Evolutionary conservation across 2,329 filamentous ascomycete genomes (phyloP).

Genomic region (Didymella lethalis): DNA sequence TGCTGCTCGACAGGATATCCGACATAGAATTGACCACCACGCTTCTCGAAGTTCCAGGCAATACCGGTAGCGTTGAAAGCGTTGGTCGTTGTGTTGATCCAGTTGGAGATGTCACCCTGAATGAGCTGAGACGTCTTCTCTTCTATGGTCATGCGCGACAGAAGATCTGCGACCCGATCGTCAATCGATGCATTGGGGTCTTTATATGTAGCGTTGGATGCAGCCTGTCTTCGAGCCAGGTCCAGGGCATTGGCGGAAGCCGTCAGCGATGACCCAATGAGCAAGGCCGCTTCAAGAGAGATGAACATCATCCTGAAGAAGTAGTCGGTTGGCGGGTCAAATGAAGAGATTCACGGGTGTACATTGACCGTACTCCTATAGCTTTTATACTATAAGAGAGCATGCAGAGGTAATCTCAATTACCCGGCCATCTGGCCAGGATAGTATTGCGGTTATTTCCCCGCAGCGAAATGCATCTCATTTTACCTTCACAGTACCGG

Average conservation of each 20-base stretch:
- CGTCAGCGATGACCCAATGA: constrained; percentile 28
- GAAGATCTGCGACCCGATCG: constrained; percentile 70
- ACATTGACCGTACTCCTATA: not conserved
- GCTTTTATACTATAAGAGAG: constrained; percentile 3
- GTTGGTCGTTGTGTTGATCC: constrained; percentile 73
- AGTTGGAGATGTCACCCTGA: constrained; percentile 73
- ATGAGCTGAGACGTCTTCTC: constrained; percentile 75
- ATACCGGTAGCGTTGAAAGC: constrained; percentile 73
- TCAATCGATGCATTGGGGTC: constrained; percentile 69
- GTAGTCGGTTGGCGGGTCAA: not conserved
- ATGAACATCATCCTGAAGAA: constrained; percentile 23
- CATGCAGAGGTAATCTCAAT: not conserved
- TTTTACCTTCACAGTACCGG: constrained; percentile 12
- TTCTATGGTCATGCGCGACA: constrained; percentile 75
- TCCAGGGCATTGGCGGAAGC: constrained; percentile 34
- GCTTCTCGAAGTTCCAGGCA: constrained; percentile 69
- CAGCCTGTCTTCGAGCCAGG: constrained; percentile 37
- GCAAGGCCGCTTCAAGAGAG: constrained; percentile 23
- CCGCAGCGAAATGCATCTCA: constrained; percentile 20
- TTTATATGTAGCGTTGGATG: constrained; percentile 62
- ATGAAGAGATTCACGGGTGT: not conserved
- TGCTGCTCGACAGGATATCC: constrained; percentile 71
- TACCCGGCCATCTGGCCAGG: constrained; percentile 14
- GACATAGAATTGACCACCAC: constrained; percentile 76
- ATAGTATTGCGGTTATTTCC: constrained; percentile 18